A percentile compares a stretch with the other conserved stretches of the same genome.
phyloP scores from a whole-genome alignment of 352 stramenopile species.

The Lagenidium sp. region DNA sequence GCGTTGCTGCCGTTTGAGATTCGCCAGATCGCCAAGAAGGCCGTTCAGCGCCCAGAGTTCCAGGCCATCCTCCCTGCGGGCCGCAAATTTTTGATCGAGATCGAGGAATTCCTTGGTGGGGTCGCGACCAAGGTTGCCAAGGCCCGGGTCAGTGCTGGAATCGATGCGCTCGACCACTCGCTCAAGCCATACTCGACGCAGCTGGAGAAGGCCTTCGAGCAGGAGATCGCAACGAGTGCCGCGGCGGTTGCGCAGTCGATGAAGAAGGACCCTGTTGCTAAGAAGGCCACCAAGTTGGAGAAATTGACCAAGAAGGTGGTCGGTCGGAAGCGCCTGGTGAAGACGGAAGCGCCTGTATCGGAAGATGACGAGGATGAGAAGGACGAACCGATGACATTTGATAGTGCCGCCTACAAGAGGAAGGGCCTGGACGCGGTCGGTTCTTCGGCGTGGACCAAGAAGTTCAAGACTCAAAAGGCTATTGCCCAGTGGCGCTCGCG shows the following conservation, averaged over 20 bases:
- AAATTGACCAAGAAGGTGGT: constrained; percentile 35
- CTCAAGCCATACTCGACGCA: constrained; percentile 58
- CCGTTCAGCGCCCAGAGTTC: constrained; percentile 73
- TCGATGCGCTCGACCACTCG: constrained; percentile 54
- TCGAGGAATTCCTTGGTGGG: constrained; percentile 72
- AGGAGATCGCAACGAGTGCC: constrained; percentile 23
- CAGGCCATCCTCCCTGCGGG: constrained; percentile 82
- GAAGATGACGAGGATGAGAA: constrained; percentile 39
- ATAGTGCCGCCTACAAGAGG: constrained; percentile 48
- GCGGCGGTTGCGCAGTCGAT: constrained; percentile 6
- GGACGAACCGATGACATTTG: constrained; percentile 33
- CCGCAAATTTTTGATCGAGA: constrained; percentile 87
- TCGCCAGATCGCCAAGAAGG: constrained; percentile 72
- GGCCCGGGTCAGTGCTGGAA: constrained; percentile 40
- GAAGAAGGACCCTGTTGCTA: constrained; percentile 30
- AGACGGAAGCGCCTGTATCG: constrained; percentile 19
- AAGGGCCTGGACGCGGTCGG: constrained; percentile 61
- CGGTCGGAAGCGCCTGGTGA: constrained; percentile 40
- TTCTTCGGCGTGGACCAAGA: constrained; percentile 44
- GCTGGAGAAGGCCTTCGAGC: constrained; percentile 58
- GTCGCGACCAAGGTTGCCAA: constrained; percentile 53
- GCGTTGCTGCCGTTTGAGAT: constrained; percentile 79
- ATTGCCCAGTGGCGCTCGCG: constrained; percentile 46
- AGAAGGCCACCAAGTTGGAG: constrained; percentile 51
- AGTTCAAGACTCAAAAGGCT: constrained; percentile 40